Conservation (phyloP, 805 yeast genomes). For the Ogataea zsoltii region DNA sequence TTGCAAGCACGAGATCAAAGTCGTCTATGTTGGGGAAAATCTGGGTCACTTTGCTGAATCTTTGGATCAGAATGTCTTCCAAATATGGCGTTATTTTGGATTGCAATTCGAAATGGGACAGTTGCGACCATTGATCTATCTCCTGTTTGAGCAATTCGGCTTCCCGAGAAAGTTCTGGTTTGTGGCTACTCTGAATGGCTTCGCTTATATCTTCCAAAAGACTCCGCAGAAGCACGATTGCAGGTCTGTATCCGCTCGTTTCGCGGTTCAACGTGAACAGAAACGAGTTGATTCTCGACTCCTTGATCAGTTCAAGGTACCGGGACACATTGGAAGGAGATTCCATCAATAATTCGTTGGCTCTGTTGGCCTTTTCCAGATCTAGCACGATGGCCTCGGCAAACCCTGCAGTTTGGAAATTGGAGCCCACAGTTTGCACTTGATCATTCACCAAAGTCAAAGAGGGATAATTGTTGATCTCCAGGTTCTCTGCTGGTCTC, state of each 20-base stretch:
- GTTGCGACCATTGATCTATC: conserved; percentile 35
- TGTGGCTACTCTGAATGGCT: conserved; percentile 12
- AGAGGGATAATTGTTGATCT: conserved; percentile 30
- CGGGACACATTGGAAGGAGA: conserved; percentile 28
- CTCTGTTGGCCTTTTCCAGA: conserved; percentile 27
- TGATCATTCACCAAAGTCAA: conserved; percentile 24
- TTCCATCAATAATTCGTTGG: conserved; percentile 30
- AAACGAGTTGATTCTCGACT: conserved; percentile 30
- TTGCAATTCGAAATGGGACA: conserved; percentile 37
- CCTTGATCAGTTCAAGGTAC: conserved; percentile 28
- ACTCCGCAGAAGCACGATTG: conserved; percentile 25
- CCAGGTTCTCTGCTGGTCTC: conserved; percentile 21
- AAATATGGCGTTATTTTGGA: conserved; percentile 33
- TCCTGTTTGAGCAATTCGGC: conserved; percentile 17
- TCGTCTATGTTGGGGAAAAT: conserved; percentile 36
- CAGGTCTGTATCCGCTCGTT: conserved; percentile 34
- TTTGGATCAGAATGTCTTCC: conserved; percentile 26
- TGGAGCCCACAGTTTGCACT: conserved; percentile 14
- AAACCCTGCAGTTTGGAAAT: conserved; percentile 13
- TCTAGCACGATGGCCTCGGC: conserved; percentile 22
- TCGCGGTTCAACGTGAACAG: conserved; percentile 29
- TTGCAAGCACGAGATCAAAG: conserved; percentile 31
- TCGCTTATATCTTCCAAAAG: conserved; percentile 27
- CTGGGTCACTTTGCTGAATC: conserved; percentile 31
- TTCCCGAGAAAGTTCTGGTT: conserved; percentile 13